phyloP scores from a whole-genome alignment of 176 grass and related monocot species.

The Eragrostis nindensis region DNA sequence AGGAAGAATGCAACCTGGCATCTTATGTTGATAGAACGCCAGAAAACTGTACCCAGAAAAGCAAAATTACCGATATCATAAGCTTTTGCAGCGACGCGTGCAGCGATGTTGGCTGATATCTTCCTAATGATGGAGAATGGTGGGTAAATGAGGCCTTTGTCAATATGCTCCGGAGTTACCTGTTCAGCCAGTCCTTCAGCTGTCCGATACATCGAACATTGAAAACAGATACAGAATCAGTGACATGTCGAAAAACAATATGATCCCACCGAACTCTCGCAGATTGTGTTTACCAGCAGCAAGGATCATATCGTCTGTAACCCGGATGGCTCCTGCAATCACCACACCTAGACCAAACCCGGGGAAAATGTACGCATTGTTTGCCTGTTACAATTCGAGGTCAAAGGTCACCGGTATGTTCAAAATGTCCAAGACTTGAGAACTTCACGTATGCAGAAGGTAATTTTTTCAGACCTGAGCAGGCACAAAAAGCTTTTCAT shows the following conservation, averaged over 20 bases:
- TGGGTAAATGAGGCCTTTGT: conserved; percentile 83
- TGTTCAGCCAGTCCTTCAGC: conserved; percentile 76
- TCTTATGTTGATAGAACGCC: background rate
- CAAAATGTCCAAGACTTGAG: background rate
- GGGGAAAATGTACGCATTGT: conserved; percentile 98
- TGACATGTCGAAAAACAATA: background rate
- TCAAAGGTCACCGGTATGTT: conserved; percentile 31
- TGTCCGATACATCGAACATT: conserved; percentile 36
- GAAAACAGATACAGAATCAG: conserved; percentile 20
- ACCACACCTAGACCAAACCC: conserved; percentile 90
- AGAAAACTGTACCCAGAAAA: background rate
- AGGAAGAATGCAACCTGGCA: background rate
- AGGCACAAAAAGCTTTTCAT: conserved; percentile 70
- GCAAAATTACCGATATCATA: conserved; percentile 73
- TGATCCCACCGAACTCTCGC: background rate
- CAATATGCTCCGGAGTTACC: conserved; percentile 72
- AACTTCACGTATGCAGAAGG: background rate
- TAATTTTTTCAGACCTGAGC: conserved; percentile 59
- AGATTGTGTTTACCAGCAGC: conserved; percentile 68
- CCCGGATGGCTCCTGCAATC: conserved; percentile 76
- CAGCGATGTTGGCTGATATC: conserved; percentile 84
- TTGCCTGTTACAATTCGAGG: conserved; percentile 59
- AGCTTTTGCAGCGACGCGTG: conserved; percentile 67
- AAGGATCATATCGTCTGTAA: conserved; percentile 85
- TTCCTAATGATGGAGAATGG: conserved; percentile 84